Evolutionary conservation across 345 rosid genomes (phyloP).

Genomic region (Sonneratia caseolaris): DNA sequence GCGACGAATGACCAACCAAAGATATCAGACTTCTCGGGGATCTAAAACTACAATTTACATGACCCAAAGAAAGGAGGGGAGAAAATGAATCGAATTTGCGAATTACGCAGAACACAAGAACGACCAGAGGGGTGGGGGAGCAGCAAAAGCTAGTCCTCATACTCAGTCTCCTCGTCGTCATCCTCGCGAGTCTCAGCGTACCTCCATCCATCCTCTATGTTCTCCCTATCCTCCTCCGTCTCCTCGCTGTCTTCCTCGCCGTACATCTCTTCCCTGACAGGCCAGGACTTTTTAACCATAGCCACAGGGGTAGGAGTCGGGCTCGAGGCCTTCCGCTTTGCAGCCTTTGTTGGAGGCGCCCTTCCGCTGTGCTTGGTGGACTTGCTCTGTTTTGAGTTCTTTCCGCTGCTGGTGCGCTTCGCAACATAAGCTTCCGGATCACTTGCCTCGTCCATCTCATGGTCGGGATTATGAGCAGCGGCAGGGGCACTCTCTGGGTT

Average conservation of each 20-base stretch:
- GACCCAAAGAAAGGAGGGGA: not conserved
- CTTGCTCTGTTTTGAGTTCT: slow-evolving; percentile 52
- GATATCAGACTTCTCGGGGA: not conserved
- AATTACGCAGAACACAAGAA: not conserved
- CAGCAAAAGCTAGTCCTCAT: slow-evolving; percentile 53
- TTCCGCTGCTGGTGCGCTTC: slow-evolving; percentile 47
- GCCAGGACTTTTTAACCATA: slow-evolving; percentile 52
- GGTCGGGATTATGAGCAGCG: slow-evolving; percentile 29
- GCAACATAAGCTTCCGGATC: slow-evolving; percentile 62
- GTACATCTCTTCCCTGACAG: slow-evolving; percentile 39
- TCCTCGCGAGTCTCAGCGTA: slow-evolving; percentile 61
- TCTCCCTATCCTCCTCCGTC: slow-evolving; percentile 79
- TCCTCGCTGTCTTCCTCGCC: slow-evolving; percentile 89
- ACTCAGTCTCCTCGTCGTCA: slow-evolving; percentile 86
- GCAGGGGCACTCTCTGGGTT: slow-evolving; percentile 36
- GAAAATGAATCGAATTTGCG: not conserved
- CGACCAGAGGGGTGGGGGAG: not conserved
- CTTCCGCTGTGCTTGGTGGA: slow-evolving; percentile 50
- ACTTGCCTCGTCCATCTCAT: slow-evolving; percentile 73
- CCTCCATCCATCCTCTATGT: slow-evolving; percentile 78
- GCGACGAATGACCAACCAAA: no score
- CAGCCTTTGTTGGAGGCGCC: slow-evolving; percentile 52
- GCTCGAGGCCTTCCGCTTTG: slow-evolving; percentile 48
- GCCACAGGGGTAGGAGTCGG: slow-evolving; percentile 40
- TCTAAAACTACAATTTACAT: not conserved